Evolutionary conservation across 305 asterid species (phyloP), one percentile per base, ranked within the genome.

Genomic region (Nicotiana rustica): DNA sequence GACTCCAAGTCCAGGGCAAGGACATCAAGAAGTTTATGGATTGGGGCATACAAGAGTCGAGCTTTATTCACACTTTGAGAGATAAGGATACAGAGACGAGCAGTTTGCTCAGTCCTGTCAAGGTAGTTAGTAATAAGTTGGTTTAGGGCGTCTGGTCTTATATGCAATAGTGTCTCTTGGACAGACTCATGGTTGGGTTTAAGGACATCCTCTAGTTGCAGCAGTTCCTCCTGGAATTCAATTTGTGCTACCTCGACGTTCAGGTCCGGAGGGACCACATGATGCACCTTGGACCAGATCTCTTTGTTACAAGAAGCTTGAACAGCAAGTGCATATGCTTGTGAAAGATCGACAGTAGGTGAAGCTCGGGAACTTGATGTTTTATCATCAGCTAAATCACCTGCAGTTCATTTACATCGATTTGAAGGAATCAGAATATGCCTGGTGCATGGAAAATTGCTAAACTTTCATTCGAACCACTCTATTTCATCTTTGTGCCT

Each of bases 1-100:
- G 84, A 81, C 21, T 85, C 88, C 25, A 68, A 64, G 35, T 86
- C 84, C 18, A 4, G 36, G 12, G 79, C 68, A 12, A 81, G 79
- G 44, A 70, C 56, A 35, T 81, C 80, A 5, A 70, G 44, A 18
- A 81, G 80, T 19, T 57, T 47, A 33, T 70, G 70, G 6, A 81
- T 17, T 12, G 84, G 84, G 55, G 68, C 75, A 59, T 56, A 68
- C 36, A 68, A 6, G 41, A 31, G 49, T 35, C 71, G 80, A 76
- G 80, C 80, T 33, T 18, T 78, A 35, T 13, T 55, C 18, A 81
- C 68, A 21, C 60, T 59, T 36, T 59, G 80, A 14, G 56, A 60
- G 59, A 81, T 78, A 60, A 36, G n/a, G 29, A 81, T 68, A 49
- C 84, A 81, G 38, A 68, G 67, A 15, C 35, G 44, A 68, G 84